phyloP scores from a whole-genome alignment of 345 rosid genomes.

The Populus tremula region DNA sequence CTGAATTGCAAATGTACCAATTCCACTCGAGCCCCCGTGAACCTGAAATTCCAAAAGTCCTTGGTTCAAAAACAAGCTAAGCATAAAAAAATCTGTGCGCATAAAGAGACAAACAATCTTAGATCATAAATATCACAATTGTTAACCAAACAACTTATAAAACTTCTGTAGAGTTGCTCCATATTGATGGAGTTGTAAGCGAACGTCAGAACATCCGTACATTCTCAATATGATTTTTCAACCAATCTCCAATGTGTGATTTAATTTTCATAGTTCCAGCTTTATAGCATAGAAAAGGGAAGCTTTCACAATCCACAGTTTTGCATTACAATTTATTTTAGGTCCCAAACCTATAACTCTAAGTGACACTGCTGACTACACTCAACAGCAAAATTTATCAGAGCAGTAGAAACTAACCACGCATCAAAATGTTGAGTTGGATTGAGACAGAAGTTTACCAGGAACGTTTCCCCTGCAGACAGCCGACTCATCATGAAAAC shows the following conservation, averaged over 20 bases:
- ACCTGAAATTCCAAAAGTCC: conserved; percentile 39
- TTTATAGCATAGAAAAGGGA: neutral
- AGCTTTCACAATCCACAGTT: neutral
- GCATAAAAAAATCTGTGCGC: neutral
- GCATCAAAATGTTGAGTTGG: neutral
- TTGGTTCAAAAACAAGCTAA: conserved; percentile 12
- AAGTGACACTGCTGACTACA: neutral
- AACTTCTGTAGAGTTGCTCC: too few species aligned
- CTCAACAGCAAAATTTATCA: neutral
- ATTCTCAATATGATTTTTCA: neutral
- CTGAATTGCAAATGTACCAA: conserved; percentile 89
- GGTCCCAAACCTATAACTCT: neutral
- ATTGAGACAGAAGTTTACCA: conserved; percentile 40
- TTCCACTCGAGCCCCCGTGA: conserved; percentile 96
- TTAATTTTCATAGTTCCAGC: neutral
- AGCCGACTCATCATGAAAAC: conserved; percentile 70
- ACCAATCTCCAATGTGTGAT: neutral
- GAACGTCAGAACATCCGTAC: neutral
- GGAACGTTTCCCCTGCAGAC: conserved; percentile 60
- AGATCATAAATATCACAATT: neutral
- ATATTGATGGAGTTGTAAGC: neutral
- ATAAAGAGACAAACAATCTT: neutral
- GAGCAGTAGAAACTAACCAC: neutral
- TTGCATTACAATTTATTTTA: neutral
- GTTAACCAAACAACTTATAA: neutral